Evolutionary conservation across 106 monocot genomes (phyloP).

Genomic region (Platanthera guangdongensis): DNA sequence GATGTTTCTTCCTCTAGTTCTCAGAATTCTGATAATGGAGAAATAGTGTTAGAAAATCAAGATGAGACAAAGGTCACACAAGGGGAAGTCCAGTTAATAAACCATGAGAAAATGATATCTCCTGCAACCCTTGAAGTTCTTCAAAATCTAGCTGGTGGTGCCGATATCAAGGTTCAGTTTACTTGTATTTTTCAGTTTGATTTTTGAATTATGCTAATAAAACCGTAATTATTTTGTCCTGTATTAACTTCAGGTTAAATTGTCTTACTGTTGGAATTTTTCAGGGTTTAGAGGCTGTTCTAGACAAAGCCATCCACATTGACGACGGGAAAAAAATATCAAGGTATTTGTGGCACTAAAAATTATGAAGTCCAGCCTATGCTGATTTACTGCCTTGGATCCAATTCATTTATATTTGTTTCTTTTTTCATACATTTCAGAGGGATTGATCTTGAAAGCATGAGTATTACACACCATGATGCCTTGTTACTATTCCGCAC

Average conservation of each 20-base stretch:
- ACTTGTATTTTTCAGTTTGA: not conserved
- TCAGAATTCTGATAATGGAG: constrained; percentile 34
- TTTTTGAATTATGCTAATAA: not conserved
- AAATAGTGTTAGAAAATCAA: constrained; percentile 45
- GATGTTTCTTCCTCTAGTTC: constrained; percentile 23
- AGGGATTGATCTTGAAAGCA: constrained; percentile 85
- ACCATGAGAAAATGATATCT: constrained; percentile 38
- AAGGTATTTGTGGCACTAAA: constrained; percentile 36
- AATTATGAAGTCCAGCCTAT: constrained; percentile 2
- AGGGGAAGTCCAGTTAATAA: constrained; percentile 69
- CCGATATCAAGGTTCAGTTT: constrained; percentile 80
- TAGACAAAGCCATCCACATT: constrained; percentile 86
- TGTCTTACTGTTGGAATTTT: constrained; percentile 11
- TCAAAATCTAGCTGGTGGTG: constrained; percentile 89
- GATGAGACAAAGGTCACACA: constrained; percentile 52
- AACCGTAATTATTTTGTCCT: not conserved
- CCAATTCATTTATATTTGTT: not conserved
- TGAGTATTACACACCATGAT: constrained; percentile 87
- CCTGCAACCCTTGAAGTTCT: constrained; percentile 76
- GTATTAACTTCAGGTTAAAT: not conserved
- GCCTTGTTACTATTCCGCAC: constrained; percentile 88
- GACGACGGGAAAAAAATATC: constrained; percentile 70
- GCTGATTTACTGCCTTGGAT: not conserved
- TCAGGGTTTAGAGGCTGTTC: constrained; percentile 89
- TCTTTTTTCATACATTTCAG: constrained; percentile 28